Base-by-base conservation (phyloP, 305 asterid species). In the Fraxinus sp. region DNA sequence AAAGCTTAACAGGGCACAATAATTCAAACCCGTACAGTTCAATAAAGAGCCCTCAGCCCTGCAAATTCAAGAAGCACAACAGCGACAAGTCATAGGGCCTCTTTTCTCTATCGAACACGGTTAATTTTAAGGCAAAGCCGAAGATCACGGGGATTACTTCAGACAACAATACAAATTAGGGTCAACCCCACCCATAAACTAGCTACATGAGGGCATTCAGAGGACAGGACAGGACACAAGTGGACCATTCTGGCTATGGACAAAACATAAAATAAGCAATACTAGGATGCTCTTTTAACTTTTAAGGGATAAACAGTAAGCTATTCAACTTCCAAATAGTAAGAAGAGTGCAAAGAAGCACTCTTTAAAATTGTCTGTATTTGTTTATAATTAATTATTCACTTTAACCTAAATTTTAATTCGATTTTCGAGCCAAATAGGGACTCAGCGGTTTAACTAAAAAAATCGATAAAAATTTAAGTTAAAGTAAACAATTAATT, bases 211-310 rank as follows among this genome's bases (percentile, higher is more conserved):
- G 70, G 55, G 55, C 64, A 66, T 75, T 41, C 26, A 24, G 11
- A 5, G 14, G 68, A 79, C 20, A 9, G 66, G 16, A 13, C 41
- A 2, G 10, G 16, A 24, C 41, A 35, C 22, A 0, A 52, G 78
- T 77, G 84, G 76, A 74, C 78, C 41, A 81, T 11, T 81, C 74
- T 68, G 83, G 66, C 73, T n/a, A 13, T 82, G 84, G 86, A 82
- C 75, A 81, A 84, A 82, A 80, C 86, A 77, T 62, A 80, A 77
- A 86, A 72, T 62, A 14, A 77, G 86, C 32, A 87, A 83, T 84
- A 82, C 87, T 87, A 84, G 86, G 89, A 84, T 87, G 75, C 87
- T 74, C 84, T 75, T 81, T 72, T 80, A 10, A 39, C 77, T 37
- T 77, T 76, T 26, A 20, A 39, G 80, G 84, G 75, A 72, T 24